These are phyloP conservation scores for Ceratocystis alfenasii DNA, from an alignment of 2,329 filamentous ascomycete species.

Conservation along the genomic window DNA sequence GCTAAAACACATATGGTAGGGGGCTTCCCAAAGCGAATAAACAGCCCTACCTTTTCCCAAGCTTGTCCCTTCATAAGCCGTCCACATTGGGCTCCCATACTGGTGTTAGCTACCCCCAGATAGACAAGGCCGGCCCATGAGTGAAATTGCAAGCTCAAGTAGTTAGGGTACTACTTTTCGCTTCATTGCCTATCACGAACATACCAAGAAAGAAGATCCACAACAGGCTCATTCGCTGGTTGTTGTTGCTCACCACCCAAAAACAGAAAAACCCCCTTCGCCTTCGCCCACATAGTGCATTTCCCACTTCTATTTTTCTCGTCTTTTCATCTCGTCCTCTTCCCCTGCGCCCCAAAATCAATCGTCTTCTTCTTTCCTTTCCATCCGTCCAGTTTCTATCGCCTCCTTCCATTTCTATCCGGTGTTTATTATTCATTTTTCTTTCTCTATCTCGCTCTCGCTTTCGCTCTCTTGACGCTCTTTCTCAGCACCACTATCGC, in stretches of 20 bases:
- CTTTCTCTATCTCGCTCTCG: neutral
- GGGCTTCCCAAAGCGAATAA: too few relatives aligned
- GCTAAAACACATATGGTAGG: too few relatives aligned
- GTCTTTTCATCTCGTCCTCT: neutral
- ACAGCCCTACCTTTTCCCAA: too few relatives aligned
- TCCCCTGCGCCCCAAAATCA: neutral
- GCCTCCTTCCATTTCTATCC: neutral
- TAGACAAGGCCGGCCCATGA: too few relatives aligned
- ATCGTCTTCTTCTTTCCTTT: neutral
- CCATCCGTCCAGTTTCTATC: neutral
- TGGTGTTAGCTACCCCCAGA: too few relatives aligned
- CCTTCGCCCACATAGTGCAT: neutral
- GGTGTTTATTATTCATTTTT: slow-evolving; percentile 7
- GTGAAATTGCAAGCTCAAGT: too few relatives aligned
- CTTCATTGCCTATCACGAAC: neutral
- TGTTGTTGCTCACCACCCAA: neutral
- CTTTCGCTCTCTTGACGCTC: neutral
- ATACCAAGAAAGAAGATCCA: neutral
- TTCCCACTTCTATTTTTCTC: neutral
- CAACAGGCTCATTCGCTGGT: neutral
- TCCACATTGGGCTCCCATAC: too few relatives aligned
- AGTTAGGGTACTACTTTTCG: neutral
- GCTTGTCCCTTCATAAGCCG: too few relatives aligned
- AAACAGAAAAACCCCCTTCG: neutral
- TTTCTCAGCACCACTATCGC: neutral